Percentiles rank a stretch among this genome's conserved stretches.
Conservation (phyloP, 352 stramenopile genomes). For the Phytophthora pinifolia region DNA sequence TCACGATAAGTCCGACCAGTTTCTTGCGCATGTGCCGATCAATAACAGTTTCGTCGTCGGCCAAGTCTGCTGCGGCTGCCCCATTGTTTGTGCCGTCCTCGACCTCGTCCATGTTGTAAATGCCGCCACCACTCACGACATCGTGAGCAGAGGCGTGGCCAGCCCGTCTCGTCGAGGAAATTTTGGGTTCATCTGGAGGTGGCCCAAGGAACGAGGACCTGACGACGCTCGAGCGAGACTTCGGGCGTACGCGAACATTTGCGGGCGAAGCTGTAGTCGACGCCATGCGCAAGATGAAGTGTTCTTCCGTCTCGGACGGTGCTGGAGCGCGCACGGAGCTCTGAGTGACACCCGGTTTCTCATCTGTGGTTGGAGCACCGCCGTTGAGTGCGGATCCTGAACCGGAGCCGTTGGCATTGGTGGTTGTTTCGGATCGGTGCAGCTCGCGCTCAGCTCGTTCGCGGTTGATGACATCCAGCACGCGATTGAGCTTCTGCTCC, state of each 20-base stretch:
- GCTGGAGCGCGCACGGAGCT: slow-evolving; percentile 52
- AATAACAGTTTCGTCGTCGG: slow-evolving; percentile 67
- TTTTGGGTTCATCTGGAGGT: slow-evolving; percentile 25
- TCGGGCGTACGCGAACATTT: slow-evolving; percentile 79
- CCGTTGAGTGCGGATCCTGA: slow-evolving; percentile 24
- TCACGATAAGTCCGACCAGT: slow-evolving; percentile 78
- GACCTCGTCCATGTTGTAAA: slow-evolving; percentile 27
- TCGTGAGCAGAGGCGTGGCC: slow-evolving; percentile 20
- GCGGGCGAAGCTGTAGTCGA: slow-evolving; percentile 56
- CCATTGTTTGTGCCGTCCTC: slow-evolving; percentile 26
- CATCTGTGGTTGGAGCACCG: slow-evolving; percentile 25
- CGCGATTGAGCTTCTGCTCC: slow-evolving; percentile 81
- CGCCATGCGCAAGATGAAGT: slow-evolving; percentile 87
- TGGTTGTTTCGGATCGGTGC: slow-evolving; percentile 63
- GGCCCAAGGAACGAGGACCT: slow-evolving; percentile 31
- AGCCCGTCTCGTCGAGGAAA: slow-evolving; percentile 13
- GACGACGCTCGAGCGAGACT: slow-evolving; percentile 41
- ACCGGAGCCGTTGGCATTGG: slow-evolving; percentile 20
- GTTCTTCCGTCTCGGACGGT: slow-evolving; percentile 73
- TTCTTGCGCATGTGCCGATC: slow-evolving; percentile 84
- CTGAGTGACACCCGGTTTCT: slow-evolving; percentile 34
- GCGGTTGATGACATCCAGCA: slow-evolving; percentile 83
- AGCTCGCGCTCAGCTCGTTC: slow-evolving; percentile 82
- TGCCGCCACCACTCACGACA: slow-evolving; percentile 20
- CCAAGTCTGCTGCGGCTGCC: slow-evolving; percentile 39